Base-by-base conservation (phyloP, 1,139 yeast species). In the Meyerozyma guilliermondii region DNA sequence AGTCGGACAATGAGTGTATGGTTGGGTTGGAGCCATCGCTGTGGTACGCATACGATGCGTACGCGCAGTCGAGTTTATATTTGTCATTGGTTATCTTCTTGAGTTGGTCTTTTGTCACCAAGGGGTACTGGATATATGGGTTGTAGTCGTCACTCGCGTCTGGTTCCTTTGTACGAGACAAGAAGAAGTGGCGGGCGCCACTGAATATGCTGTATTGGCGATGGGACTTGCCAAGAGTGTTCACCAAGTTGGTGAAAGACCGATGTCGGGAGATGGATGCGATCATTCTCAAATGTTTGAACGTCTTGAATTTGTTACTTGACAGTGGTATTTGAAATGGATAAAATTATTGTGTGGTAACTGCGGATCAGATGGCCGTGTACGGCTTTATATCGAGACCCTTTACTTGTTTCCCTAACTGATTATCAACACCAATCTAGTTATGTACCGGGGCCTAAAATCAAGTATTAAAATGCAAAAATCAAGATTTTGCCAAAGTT, bases 11-110 rank as follows among this genome's bases (percentile, higher is more conserved):
- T 3, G 81, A 75, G 46, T 69, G 76, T 31, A 78, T 71, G 38
- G 68, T 61, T 0, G 81, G 76, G 30, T 58, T 59, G 5, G 64
- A 51, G 29, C 57, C 51, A 8, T 58, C 54, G 14, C 78, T 71
- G 55, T 77, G 81, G 53, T 73, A 76, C 7, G 76, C 80, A 49
- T 66, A 76, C 8, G 76, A 66, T 5, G 78, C 66, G 52, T 72
- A 70, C 1, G 71, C 68, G 48, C 68, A 71, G 14, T 74, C 74
- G 43, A 78, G 70, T 46, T 67, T 69, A 56, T 50, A 76, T 47
- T 63, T 63, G 46, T 74, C 79, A 39, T 60, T 63, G 16, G 68
- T 36, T 81, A 59, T 59, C 43, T 60, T 56, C 37, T 55, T 59
- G 63, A 71, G 62, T 51, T 71, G 76, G 35, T 68, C 76, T 41